phyloP scores from a whole-genome alignment of 2,329 filamentous ascomycete species.

The Xylaria sp. region DNA sequence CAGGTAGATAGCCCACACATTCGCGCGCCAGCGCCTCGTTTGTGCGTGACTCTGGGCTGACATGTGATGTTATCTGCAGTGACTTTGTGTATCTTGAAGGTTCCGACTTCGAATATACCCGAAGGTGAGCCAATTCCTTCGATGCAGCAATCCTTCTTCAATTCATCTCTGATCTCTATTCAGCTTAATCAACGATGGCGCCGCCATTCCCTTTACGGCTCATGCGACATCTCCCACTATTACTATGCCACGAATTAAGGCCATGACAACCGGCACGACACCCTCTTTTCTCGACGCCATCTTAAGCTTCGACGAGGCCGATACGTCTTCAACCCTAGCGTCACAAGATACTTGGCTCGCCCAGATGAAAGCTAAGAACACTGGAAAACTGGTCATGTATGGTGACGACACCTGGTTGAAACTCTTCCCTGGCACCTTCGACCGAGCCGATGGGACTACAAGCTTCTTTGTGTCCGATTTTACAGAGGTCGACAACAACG shows the following conservation, averaged over 20 bases:
- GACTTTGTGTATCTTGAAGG: conserved; percentile 89
- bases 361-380: conserved; percentile 80
- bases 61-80: conserved; percentile 57
- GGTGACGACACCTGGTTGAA: conserved; percentile 99
- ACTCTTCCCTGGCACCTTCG: conserved; percentile 90
- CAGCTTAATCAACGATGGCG: conserved; percentile 84
- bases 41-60: conserved; percentile 24
- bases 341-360: conserved; percentile 96
- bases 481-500: conserved; percentile 96
- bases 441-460: conserved; percentile 88
- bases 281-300: conserved; percentile 98
- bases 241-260: conserved; percentile 97
- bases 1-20: conserved; percentile 65
- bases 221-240: conserved; percentile 97
- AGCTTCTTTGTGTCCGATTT: conserved; percentile 99
- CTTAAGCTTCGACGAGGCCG: conserved; percentile 93
- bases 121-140: conserved; percentile 69
- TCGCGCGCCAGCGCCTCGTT: background rate
- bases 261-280: conserved; percentile 97
- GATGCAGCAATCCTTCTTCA: background rate
- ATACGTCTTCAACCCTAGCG: conserved; percentile 87
- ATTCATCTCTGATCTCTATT: conserved; percentile 12
- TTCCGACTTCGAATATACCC: conserved; percentile 89
- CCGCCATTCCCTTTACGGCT: conserved; percentile 91
- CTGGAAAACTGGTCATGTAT: conserved; percentile 89